These are phyloP conservation scores for Cyberlindnera euphorbiae DNA, from an alignment of 805 yeast genomes.

Conservation along the genomic window DNA sequence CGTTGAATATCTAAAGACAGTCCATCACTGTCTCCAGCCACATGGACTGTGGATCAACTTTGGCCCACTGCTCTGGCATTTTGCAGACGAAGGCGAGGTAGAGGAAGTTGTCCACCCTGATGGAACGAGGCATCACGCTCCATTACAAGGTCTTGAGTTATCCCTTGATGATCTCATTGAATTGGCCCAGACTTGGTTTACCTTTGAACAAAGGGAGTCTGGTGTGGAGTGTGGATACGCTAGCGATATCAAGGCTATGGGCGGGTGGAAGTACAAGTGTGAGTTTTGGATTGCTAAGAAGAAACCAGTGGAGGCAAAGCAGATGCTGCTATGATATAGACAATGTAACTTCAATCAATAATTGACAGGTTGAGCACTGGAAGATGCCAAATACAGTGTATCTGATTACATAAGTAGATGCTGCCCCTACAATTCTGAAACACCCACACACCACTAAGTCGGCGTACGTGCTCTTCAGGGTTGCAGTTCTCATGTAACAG, in stretches of 20 bases:
- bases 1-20: slow-evolving; percentile 49
- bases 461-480: no score
- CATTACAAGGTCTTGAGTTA: slow-evolving; percentile 55
- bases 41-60: slow-evolving; percentile 58
- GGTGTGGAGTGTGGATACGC: slow-evolving; percentile 49
- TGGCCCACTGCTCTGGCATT: slow-evolving; percentile 73
- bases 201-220: slow-evolving; percentile 38
- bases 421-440: neutral
- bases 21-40: slow-evolving; percentile 39
- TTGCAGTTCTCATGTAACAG: no score
- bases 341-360: no score
- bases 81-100: slow-evolving; percentile 44
- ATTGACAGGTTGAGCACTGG: no score
- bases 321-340: no score
- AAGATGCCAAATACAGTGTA: no score
- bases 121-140: slow-evolving; percentile 25
- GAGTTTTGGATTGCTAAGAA: slow-evolving; percentile 59
- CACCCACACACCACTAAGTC: no score
- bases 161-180: slow-evolving; percentile 48
- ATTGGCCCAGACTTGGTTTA: slow-evolving; percentile 47
- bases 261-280: slow-evolving; percentile 54
- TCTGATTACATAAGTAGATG: no score
- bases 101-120: slow-evolving; percentile 20
- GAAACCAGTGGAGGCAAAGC: no score
- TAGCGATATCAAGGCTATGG: slow-evolving; percentile 44